Conservation (phyloP, 768 basidiomycete genomes). For the Tulasnella sp. region DNA sequence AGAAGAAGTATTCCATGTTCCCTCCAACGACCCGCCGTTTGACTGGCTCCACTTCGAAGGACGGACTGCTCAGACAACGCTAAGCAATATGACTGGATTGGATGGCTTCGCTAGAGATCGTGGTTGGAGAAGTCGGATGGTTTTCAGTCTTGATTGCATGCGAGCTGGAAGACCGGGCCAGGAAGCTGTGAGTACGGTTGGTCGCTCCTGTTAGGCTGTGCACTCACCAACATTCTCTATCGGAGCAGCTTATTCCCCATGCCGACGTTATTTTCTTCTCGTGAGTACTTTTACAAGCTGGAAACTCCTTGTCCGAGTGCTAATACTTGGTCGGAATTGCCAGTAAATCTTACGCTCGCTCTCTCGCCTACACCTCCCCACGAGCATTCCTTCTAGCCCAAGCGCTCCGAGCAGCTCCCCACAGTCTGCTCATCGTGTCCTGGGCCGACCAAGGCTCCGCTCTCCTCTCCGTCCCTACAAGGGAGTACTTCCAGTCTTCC, state of each 20-base stretch:
- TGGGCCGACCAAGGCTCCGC: slow-evolving; percentile 78
- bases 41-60: slow-evolving; percentile 89
- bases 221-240: background rate
- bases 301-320: background rate
- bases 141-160: slow-evolving; percentile 73
- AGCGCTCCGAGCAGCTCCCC: slow-evolving; percentile 55
- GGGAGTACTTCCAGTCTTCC: slow-evolving; percentile 79
- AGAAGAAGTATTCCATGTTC: background rate
- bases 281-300: slow-evolving; percentile 20
- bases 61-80: slow-evolving; percentile 66
- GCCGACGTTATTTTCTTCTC: slow-evolving; percentile 72
- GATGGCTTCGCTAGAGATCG: slow-evolving; percentile 76
- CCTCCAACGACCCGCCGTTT: slow-evolving; percentile 44
- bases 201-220: background rate
- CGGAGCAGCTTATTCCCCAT: slow-evolving; percentile 62
- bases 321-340: background rate
- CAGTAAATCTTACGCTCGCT: slow-evolving; percentile 54
- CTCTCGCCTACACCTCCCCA: slow-evolving; percentile 55
- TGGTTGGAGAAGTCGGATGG: slow-evolving; percentile 75
- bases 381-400: slow-evolving; percentile 72
- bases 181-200: slow-evolving; percentile 51
- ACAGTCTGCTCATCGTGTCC: slow-evolving; percentile 72
- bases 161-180: slow-evolving; percentile 66
- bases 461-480: slow-evolving; percentile 69
- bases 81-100: slow-evolving; percentile 67